These are phyloP conservation scores for Polychaeton citri DNA, from an alignment of 2,329 filamentous ascomycete genomes.

Conservation along the genomic window DNA sequence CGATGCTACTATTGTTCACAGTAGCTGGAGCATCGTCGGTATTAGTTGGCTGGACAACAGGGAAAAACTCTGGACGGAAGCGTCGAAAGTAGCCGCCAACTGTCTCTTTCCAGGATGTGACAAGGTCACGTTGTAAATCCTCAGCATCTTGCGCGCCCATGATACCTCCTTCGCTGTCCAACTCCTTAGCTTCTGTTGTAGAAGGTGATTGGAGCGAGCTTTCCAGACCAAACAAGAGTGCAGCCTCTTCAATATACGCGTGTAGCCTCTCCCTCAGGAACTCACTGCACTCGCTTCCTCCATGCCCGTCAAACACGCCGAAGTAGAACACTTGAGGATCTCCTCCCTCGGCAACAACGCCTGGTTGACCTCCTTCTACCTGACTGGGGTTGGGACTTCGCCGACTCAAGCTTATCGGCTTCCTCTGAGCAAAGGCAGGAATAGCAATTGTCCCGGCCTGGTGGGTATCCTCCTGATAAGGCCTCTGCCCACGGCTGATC, in stretches of 20 bases:
- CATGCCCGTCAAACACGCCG: conserved; percentile 91
- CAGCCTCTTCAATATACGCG: conserved; percentile 74
- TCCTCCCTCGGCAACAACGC: conserved; percentile 64
- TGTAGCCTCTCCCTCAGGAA: conserved; percentile 78
- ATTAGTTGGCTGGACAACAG: conserved; percentile 10
- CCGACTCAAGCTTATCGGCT: conserved; percentile 50
- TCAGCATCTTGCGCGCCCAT: conserved; percentile 47
- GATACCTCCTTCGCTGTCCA: conserved; percentile 29
- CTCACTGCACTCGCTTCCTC: conserved; percentile 74
- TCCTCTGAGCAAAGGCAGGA: conserved; percentile 78
- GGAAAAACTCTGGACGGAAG: conserved; percentile 68
- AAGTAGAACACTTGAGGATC: conserved; percentile 98
- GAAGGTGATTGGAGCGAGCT: conserved; percentile 51
- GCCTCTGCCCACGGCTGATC: conserved; percentile 65
- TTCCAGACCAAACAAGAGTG: conserved; percentile 59
- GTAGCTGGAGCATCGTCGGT: conserved; percentile 3
- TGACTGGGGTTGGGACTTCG: conserved; percentile 10
- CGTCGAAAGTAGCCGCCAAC: conserved; percentile 91
- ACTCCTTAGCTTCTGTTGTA: conserved; percentile 20
- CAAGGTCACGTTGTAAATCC: conserved; percentile 55
- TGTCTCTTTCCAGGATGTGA: conserved; percentile 65
- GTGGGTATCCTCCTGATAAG: conserved; percentile 86
- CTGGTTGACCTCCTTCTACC: conserved; percentile 22
- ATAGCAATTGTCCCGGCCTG: conserved; percentile 90
- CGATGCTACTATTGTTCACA: conserved; percentile 44